Percentiles rank a stretch among this genome's conserved stretches.
phyloP scores from a whole-genome alignment of 805 yeast species.

The Metschnikowia chrysomelidarum region DNA sequence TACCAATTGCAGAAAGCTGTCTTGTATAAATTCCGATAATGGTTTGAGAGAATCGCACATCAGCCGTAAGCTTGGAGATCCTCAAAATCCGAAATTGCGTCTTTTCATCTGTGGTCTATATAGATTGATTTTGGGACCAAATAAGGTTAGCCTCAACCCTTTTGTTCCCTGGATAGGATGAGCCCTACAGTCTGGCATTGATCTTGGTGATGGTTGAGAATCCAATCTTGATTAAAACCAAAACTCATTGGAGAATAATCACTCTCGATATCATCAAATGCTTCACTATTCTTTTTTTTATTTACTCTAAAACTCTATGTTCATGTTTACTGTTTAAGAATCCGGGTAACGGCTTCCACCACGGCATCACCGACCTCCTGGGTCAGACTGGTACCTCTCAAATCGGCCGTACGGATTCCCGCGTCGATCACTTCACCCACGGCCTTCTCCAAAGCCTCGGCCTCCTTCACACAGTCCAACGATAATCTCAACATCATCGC shows the following conservation, averaged over 20 bases:
- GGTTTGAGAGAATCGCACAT: too few relatives aligned
- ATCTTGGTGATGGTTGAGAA: too few relatives aligned
- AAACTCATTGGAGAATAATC: not conserved
- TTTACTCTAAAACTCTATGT: not conserved
- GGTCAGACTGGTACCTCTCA: slow-evolving; percentile 82
- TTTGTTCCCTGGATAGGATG: too few relatives aligned
- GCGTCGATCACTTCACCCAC: slow-evolving; percentile 77
- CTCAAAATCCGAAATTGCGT: too few relatives aligned
- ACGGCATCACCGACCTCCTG: slow-evolving; percentile 93
- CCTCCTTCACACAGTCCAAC: slow-evolving; percentile 77
- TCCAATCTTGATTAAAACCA: too few relatives aligned
- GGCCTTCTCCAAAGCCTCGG: slow-evolving; percentile 84
- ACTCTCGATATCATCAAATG: not conserved
- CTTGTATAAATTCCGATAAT: too few relatives aligned
- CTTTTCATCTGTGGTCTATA: too few relatives aligned
- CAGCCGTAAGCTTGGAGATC: too few relatives aligned
- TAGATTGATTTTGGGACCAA: too few relatives aligned
- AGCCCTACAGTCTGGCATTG: too few relatives aligned
- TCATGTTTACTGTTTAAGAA: slow-evolving; percentile 32
- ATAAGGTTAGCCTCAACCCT: too few relatives aligned
- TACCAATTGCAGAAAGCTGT: too few relatives aligned
- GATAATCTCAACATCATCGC: slow-evolving; percentile 97
- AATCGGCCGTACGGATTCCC: slow-evolving; percentile 88
- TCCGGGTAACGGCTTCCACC: slow-evolving; percentile 64
- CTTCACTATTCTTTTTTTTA: not conserved